Conservation (phyloP, 31 red algal species). For the Asparagopsis taxiformis region DNA sequence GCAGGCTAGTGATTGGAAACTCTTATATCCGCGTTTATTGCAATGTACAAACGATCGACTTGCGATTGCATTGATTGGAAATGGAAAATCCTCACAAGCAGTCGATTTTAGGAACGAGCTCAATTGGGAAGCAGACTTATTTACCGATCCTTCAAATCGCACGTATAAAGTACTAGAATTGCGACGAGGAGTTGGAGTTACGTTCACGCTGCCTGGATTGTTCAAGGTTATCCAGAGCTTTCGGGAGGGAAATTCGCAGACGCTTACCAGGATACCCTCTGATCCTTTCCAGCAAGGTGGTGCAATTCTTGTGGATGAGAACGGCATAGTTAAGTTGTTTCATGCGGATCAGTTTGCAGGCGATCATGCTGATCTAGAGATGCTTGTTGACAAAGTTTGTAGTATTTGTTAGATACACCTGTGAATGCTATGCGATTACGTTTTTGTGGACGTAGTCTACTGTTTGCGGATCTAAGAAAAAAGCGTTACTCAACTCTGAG, state of each 20-base stretch:
- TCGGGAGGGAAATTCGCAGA: conserved; percentile 51
- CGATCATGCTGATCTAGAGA: conserved; percentile 32
- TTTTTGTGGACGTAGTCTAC: conserved; percentile 36
- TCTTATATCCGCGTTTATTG: conserved; percentile 3
- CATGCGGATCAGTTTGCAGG: conserved; percentile 56
- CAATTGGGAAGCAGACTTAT: conserved; percentile 33
- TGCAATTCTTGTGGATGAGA: conserved; percentile 26
- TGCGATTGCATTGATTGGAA: conserved; percentile 50
- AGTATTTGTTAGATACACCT: no score
- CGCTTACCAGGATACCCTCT: conserved; percentile 45
- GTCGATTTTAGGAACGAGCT: conserved; percentile 41
- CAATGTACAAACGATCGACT: conserved; percentile 4
- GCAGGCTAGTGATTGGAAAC: conserved; percentile 46
- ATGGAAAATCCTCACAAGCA: conserved; percentile 58
- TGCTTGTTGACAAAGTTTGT: conserved; percentile 8
- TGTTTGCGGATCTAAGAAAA: conserved; percentile 31
- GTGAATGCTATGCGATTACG: conserved; percentile 11
- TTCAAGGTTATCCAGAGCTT: conserved; percentile 37
- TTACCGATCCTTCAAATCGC: conserved; percentile 61
- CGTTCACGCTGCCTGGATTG: conserved; percentile 50
- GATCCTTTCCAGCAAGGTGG: conserved; percentile 75
- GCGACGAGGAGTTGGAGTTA: conserved; percentile 16
- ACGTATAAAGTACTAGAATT: conserved; percentile 62
- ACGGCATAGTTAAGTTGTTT: conserved; percentile 41
- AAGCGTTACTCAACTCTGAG: conserved; percentile 23